Base-by-base conservation (phyloP, 148 eudicot species). In the Chenopodium suecicum region DNA sequence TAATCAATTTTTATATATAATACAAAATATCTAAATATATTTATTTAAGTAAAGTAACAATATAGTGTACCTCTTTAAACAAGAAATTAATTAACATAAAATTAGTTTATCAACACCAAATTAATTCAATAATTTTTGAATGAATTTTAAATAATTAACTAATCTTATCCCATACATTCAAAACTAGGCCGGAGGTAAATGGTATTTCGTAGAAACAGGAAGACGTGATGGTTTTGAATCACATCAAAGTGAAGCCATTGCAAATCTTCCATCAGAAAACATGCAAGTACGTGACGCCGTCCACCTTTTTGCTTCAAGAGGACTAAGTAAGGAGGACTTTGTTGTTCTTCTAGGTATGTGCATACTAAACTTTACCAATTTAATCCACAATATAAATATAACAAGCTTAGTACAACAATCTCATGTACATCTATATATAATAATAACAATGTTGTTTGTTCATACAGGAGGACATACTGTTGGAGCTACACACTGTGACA, bases 131-230 rank as follows among this genome's bases (percentile, higher is more conserved):
- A 27, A 37, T 41, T 6, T 41, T 41, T 41, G 44, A 41, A 41
- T 41, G 7, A 41, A 41, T 4, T 41, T 41, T 31, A 31, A 31
- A 31, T 31, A 1, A 31, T 31, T 31, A 31, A 41, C 6, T 41
- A 6, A 41, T 41, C 7, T 41, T 41, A 41, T 41, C 44, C 44
- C 27, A 65, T n/a, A 4, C 22, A 9, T 58, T 3, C 1, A 13
- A 25, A 73, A 73, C n/a, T 56, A 91, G 93, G 83, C 88, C 9
- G 90, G 91, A 79, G 91, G 93, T 64, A 80, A 76, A 64, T 77
- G 84, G 84, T 89, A 86, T 58, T 76, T 47, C 4, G 90, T 88
- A 8, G 84, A 89, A 84, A 88, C 91, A 3, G 94, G 94, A 7
- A 79, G 94, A 76, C 84, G 88, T 70, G 94, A 91, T 62, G 85